A percentile compares a stretch with the other conserved stretches of the same genome.
Conservation (phyloP, 2,329 filamentous ascomycete genomes). For the Boeremia lycopersici region DNA sequence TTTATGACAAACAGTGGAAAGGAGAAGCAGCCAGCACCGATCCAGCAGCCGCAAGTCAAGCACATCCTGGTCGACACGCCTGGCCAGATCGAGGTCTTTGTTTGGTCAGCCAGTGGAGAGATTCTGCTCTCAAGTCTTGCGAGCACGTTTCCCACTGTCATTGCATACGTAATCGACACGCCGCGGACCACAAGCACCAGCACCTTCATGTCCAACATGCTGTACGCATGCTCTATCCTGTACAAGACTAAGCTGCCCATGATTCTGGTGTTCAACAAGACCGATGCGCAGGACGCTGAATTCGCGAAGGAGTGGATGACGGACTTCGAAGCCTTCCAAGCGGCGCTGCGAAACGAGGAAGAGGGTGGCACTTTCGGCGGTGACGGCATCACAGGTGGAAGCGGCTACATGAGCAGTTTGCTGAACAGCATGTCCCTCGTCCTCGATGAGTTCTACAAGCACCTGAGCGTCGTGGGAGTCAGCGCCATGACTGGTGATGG, state of each 20-base stretch:
- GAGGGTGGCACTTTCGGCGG: slow-evolving; percentile 76
- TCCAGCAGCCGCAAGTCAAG: slow-evolving; percentile 66
- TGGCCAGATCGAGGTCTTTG: slow-evolving; percentile 97
- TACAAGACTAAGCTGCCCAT: slow-evolving; percentile 99
- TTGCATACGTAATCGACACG: slow-evolving; percentile 97
- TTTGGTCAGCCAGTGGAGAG: slow-evolving; percentile 94
- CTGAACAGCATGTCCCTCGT: slow-evolving; percentile 98
- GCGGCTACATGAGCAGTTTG: slow-evolving; percentile 93
- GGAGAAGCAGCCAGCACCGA: slow-evolving; percentile 24
- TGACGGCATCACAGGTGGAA: slow-evolving; percentile 72
- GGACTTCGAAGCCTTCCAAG: slow-evolving; percentile 95
- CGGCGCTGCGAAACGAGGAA: slow-evolving; percentile 80
- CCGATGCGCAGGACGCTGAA: slow-evolving; percentile 86
- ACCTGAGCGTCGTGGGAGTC: slow-evolving; percentile 90
- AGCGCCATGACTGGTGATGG: slow-evolving; percentile 92
- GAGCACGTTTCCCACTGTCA: slow-evolving; percentile 92
- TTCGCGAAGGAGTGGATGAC: slow-evolving; percentile 99
- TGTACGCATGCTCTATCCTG: slow-evolving; percentile 96
- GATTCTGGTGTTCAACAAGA: slow-evolving; percentile 99
- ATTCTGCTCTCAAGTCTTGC: slow-evolving; percentile 93
- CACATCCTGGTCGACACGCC: slow-evolving; percentile 95
- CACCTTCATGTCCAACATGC: slow-evolving; percentile 99
- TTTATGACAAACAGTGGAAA: slow-evolving; percentile 46
- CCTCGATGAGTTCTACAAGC: slow-evolving; percentile 95
- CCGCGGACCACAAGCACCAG: slow-evolving; percentile 90